Percentiles rank a stretch among this genome's conserved stretches.
Evolutionary conservation across 2,329 filamentous ascomycete species (phyloP).

Genomic region (Penicillium frequentans): DNA sequence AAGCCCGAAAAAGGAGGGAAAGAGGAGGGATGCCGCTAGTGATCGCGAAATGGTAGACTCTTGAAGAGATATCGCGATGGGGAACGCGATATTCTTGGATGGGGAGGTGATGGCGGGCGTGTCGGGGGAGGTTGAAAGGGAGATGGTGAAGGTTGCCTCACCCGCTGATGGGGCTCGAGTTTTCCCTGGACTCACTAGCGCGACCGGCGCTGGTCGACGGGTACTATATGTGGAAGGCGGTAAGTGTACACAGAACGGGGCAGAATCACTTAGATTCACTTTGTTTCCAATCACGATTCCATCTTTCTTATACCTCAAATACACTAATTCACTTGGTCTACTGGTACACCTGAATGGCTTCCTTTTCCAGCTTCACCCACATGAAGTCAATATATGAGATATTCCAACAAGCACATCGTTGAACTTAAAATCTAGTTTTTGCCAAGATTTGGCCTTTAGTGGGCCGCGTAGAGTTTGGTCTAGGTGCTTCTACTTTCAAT

Average conservation of each 20-base stretch:
- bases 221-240: constrained; percentile 10
- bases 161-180: constrained; percentile 40
- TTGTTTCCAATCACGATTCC: background rate
- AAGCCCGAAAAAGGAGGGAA: constrained; percentile 31
- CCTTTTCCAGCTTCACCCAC: too few species aligned
- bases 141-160: constrained; percentile 43
- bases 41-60: constrained; percentile 25
- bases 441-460: too few species aligned
- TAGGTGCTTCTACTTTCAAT: too few species aligned
- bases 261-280: background rate
- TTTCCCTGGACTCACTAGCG: constrained; percentile 35
- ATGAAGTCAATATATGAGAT: too few species aligned
- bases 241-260: background rate
- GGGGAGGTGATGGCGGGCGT: constrained; percentile 31
- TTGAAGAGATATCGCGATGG: constrained; percentile 42
- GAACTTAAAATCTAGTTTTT: too few species aligned
- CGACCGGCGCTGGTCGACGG: constrained; percentile 22
- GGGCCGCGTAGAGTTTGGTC: too few species aligned
- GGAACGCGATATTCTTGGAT: constrained; percentile 41
- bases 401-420: too few species aligned
- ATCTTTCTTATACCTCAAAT: too few species aligned
- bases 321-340: too few species aligned
- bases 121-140: constrained; percentile 42
- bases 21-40: constrained; percentile 27
- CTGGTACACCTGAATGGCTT: too few species aligned